Evolutionary conservation across 495 filamentous ascomycete species (phyloP), one percentile per base, ranked within the genome.

Genomic region (Glonium stellatum): DNA sequence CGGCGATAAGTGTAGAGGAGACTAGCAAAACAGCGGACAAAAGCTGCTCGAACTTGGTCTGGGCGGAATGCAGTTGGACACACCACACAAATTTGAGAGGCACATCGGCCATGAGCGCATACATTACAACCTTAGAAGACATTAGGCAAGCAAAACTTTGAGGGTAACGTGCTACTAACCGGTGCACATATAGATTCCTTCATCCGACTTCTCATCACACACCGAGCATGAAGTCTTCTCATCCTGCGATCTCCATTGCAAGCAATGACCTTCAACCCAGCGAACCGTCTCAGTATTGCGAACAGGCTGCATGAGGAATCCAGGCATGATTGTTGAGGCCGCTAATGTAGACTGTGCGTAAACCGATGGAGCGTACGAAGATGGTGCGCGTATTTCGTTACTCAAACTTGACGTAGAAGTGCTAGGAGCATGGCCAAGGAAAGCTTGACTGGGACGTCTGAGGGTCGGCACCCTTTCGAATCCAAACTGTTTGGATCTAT

Each of bases 321-420:
- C 89, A 12, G 93, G 92, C 83, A 98, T 96, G 67, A 98, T 86
- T 0, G 93, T 98, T 13, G 90, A 96, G n/a, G 93, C 93, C 34
- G 93, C 93, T n/a, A 97, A 80, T 10, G 93, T 98, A 15, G 92
- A 96, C 67, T 92, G 89, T 1, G 93, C 93, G 73, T 97, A 98
- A 1, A 92, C 89, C 2, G 92, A 97, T 1, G 93, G 92, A 1
- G 93, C 92, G 75, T 98, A 98, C 3, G 84, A 86, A 13, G 85
- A 92, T 1, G 84, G 83, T 18, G 86, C 82, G 50, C 86, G 80
- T 59, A 83, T 80, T 63, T 92, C 89, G 21, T 84, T 84, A 57
- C 84, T 86, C 58, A 95, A 76, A 5, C 89, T 89, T 10, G 89
- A 93, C 25, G 92, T 90, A 11, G 93, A 95, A 31, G 87, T 72